Conservation (phyloP, 2,329 filamentous ascomycete species). For the Chrysoporthe austroafricana region DNA sequence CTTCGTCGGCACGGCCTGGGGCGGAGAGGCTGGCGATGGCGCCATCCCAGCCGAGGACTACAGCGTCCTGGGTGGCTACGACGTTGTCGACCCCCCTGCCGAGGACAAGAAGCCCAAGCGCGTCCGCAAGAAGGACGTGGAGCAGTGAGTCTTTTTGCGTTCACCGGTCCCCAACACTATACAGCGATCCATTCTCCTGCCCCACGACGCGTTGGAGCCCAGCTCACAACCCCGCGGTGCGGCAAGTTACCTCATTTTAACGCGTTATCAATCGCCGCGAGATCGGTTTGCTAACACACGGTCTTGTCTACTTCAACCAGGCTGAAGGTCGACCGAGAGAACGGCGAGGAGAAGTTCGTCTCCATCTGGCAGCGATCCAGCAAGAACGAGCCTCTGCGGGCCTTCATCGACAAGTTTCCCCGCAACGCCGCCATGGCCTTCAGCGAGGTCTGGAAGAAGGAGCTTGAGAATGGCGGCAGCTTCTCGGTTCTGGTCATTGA, state of each 20-base stretch:
- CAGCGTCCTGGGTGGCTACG: background rate
- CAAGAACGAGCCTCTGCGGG: slow-evolving; percentile 2
- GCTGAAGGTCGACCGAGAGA: slow-evolving; percentile 15
- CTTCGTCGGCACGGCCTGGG: background rate
- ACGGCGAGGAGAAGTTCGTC: slow-evolving; percentile 22
- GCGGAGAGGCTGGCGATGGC: background rate
- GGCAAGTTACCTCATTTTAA: background rate
- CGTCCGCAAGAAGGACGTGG: slow-evolving; percentile 24
- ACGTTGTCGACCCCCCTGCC: background rate
- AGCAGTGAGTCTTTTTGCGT: slow-evolving; percentile 23
- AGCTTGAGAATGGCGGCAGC: slow-evolving; percentile 12
- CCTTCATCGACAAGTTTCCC: slow-evolving; percentile 13
- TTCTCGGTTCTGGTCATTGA: slow-evolving; percentile 15
- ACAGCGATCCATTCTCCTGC: background rate
- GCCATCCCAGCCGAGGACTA: background rate
- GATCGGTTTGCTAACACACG: background rate
- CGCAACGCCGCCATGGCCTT: slow-evolving; percentile 19
- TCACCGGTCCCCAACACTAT: background rate
- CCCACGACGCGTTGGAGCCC: background rate
- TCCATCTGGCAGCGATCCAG: slow-evolving; percentile 20
- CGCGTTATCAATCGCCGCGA: background rate
- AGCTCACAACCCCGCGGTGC: too few relatives aligned
- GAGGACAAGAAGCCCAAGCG: slow-evolving; percentile 20
- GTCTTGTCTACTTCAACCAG: background rate
- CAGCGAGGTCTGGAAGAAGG: slow-evolving; percentile 24